phyloP scores from a whole-genome alignment of 1,284 basidiomycete species.

The Cryptococcus sp. region DNA sequence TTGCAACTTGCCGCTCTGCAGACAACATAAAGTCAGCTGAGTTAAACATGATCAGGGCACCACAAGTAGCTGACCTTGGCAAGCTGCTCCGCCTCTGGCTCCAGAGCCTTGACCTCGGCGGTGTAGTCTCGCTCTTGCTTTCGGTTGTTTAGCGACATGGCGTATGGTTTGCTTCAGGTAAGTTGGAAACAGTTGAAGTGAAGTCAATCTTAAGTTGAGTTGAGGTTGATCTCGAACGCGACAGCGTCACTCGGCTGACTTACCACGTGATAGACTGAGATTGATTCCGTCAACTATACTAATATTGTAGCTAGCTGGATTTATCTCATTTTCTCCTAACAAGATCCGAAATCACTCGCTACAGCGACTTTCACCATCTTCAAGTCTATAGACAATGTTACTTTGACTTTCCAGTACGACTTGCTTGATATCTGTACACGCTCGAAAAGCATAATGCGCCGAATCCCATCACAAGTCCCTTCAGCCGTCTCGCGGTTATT shows the following conservation, averaged over 20 bases:
- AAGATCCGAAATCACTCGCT: too few relatives aligned
- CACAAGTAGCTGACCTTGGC: conserved; percentile 49
- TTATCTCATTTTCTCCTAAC: neutral
- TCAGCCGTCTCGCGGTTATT: conserved; percentile 82
- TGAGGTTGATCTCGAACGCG: conserved; percentile 5
- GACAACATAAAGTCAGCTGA: conserved; percentile 10
- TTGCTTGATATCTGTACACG: too few relatives aligned
- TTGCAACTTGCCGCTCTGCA: conserved; percentile 68
- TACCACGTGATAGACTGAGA: neutral
- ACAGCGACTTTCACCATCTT: neutral
- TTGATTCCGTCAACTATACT: neutral
- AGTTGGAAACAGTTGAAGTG: neutral
- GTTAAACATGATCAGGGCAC: neutral
- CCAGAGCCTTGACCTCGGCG: conserved; percentile 56
- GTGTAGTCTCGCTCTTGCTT: conserved; percentile 62
- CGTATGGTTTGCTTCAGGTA: conserved; percentile 6
- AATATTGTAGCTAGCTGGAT: neutral
- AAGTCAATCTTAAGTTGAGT: neutral
- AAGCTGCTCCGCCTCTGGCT: conserved; percentile 54
- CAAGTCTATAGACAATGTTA: neutral
- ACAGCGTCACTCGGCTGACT: conserved; percentile 17
- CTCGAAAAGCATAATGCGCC: conserved; percentile 62
- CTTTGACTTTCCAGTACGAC: too few relatives aligned
- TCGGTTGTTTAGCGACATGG: conserved; percentile 44
- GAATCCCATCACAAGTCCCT: conserved; percentile 84